These are phyloP conservation scores for Colletotrichum filicis DNA, from an alignment of 2,329 filamentous ascomycete species.

Conservation along the genomic window DNA sequence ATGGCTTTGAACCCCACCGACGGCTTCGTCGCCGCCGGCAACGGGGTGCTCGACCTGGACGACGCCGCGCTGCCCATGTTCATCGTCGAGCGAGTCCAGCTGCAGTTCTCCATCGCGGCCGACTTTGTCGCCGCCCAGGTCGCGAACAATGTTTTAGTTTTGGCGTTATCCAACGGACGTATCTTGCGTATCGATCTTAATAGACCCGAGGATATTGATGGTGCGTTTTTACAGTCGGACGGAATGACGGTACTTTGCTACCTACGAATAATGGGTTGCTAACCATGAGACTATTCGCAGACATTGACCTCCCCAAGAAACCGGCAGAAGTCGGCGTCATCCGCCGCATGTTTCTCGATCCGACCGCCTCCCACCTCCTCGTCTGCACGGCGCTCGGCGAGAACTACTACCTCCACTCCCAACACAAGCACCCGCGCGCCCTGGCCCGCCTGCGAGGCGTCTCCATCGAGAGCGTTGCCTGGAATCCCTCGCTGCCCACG, in stretches of 20 bases:
- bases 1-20: conserved; percentile 79
- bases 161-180: conserved; percentile 91
- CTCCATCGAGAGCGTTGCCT: conserved; percentile 88
- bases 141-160: conserved; percentile 94
- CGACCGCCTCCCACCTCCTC: conserved; percentile 93
- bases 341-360: conserved; percentile 95
- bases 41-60: conserved; percentile 64
- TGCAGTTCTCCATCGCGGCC: conserved; percentile 93
- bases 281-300: conserved; percentile 57
- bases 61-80: conserved; percentile 86
- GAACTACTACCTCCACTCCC: conserved; percentile 97
- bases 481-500: conserved; percentile 93
- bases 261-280: conserved; percentile 3
- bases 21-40: conserved; percentile 79
- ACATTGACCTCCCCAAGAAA: conserved; percentile 97
- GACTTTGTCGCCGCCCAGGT: conserved; percentile 97
- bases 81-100: conserved; percentile 89
- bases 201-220: conserved; percentile 94
- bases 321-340: conserved; percentile 92
- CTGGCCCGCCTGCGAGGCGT: conserved; percentile 87
- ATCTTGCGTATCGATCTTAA: conserved; percentile 95
- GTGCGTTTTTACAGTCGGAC: conserved; percentile 52
- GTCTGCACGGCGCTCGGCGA: conserved; percentile 92
- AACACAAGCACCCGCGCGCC: conserved; percentile 87
- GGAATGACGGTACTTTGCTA: conserved; percentile 23